Conservation (phyloP, 345 rosid genomes). For the Citrus glauca region DNA sequence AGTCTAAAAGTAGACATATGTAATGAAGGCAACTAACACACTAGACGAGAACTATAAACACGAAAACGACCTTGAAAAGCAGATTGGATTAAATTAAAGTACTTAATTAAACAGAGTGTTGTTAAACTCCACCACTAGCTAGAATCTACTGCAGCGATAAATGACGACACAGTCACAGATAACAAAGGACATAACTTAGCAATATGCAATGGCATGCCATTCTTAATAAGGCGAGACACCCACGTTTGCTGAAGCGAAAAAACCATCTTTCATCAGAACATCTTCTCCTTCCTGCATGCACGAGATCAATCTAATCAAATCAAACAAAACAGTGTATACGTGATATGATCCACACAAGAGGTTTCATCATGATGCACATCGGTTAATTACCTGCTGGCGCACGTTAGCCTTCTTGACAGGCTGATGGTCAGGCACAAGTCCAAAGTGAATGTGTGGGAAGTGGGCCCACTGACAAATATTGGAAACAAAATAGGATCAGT, state of each 20-base stretch:
- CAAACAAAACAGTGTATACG: not conserved
- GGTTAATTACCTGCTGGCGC: conserved; percentile 34
- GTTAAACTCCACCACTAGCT: not conserved
- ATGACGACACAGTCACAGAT: not conserved
- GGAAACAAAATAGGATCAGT: conserved; percentile 6
- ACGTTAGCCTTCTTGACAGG: conserved; percentile 42
- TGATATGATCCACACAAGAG: not conserved
- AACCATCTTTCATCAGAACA: conserved; percentile 41
- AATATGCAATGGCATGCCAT: not conserved
- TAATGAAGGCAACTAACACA: no score
- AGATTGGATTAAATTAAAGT: not conserved
- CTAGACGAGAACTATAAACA: no score
- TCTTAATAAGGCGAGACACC: conserved; percentile 38
- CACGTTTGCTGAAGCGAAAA: conserved; percentile 36
- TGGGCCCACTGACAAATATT: conserved; percentile 52
- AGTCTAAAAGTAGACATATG: not conserved
- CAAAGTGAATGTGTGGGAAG: conserved; percentile 60
- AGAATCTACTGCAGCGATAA: not conserved
- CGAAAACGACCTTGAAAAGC: not conserved
- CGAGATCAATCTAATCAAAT: not conserved
- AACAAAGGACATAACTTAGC: not conserved
- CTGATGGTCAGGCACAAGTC: conserved; percentile 56
- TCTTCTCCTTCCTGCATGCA: conserved; percentile 40
- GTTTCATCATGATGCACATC: not conserved
- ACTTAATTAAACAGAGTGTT: not conserved